phyloP scores from a whole-genome alignment of 2,329 filamentous ascomycete genomes.

The Monosporascus ibericus region DNA sequence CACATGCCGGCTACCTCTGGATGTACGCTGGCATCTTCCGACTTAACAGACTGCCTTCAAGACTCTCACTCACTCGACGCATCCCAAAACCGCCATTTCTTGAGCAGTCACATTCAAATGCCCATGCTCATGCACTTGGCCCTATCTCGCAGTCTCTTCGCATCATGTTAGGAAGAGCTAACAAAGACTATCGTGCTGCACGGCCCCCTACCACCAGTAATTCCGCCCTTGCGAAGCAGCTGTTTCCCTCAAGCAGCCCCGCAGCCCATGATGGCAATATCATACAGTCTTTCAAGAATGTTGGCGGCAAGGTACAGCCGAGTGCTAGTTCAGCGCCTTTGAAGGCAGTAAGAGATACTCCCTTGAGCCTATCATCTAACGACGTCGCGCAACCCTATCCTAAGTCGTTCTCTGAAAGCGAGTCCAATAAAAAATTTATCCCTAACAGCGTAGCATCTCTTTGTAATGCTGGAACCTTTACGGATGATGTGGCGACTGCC shows the following conservation, averaged over 20 bases:
- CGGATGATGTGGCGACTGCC: slow-evolving; percentile 31
- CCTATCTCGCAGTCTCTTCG: slow-evolving; percentile 4
- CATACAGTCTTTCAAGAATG: slow-evolving; percentile 43
- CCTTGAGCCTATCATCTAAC: slow-evolving; percentile 28
- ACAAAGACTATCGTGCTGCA: slow-evolving; percentile 31
- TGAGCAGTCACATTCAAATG: background rate
- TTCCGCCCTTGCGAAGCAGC: slow-evolving; percentile 39
- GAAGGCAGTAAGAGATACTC: slow-evolving; percentile 29
- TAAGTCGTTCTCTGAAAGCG: slow-evolving; percentile 8
- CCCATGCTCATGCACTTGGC: slow-evolving; percentile 9
- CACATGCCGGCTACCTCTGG: slow-evolving; percentile 5
- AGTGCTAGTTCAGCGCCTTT: slow-evolving; percentile 32
- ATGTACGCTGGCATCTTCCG: slow-evolving; percentile 16
- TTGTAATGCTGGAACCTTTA: slow-evolving; percentile 44
- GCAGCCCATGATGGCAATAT: slow-evolving; percentile 40
- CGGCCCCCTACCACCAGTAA: slow-evolving; percentile 21
- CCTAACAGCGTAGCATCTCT: slow-evolving; percentile 33
- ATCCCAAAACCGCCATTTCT: background rate
- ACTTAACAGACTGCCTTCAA: slow-evolving; percentile 11
- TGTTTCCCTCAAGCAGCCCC: slow-evolving; percentile 54
- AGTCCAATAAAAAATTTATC: slow-evolving; percentile 6
- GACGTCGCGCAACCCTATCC: slow-evolving; percentile 23
- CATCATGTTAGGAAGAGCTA: slow-evolving; percentile 21
- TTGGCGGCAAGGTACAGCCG: slow-evolving; percentile 29
- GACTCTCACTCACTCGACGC: slow-evolving; percentile 11